phyloP scores from a whole-genome alignment of 345 rosid species.

The Arabis hirsuta region DNA sequence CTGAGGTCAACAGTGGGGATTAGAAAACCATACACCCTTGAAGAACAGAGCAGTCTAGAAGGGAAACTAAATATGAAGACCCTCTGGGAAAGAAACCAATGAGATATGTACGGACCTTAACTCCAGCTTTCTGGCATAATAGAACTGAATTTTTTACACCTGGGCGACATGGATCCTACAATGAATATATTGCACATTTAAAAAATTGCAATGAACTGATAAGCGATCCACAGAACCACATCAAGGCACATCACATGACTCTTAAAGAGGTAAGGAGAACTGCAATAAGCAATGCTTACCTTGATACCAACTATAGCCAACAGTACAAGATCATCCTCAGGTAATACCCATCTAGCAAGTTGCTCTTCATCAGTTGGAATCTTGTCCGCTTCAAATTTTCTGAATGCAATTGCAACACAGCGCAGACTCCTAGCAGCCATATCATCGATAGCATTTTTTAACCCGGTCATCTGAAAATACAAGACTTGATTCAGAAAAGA shows the following conservation, averaged over 20 bases:
- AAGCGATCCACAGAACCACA: conserved; percentile 9
- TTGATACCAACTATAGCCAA: conserved; percentile 88
- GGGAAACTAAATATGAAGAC: not conserved
- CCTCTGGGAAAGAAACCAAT: conserved; percentile 15
- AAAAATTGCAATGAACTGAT: conserved; percentile 10
- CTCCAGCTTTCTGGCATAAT: conserved; percentile 86
- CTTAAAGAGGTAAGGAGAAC: not conserved
- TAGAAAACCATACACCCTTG: conserved; percentile 16
- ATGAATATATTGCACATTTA: conserved; percentile 35
- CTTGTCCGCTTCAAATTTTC: conserved; percentile 62
- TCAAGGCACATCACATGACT: not conserved
- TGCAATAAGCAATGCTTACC: conserved; percentile 49
- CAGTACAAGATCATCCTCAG: conserved; percentile 87
- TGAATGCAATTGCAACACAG: conserved; percentile 88
- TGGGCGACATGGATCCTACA: conserved; percentile 96
- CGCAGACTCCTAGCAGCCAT: conserved; percentile 93
- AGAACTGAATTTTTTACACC: conserved; percentile 77
- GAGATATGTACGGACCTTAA: conserved; percentile 63
- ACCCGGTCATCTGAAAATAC: conserved; percentile 53
- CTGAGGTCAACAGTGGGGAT: conserved; percentile 44
- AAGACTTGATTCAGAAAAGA: conserved; percentile 31
- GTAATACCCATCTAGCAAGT: conserved; percentile 71
- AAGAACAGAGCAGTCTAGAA: conserved; percentile 20
- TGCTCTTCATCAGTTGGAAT: conserved; percentile 75
- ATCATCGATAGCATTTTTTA: conserved; percentile 64